Conservation (phyloP, 148 eudicot genomes). For the Fagopyrum homotropicum region DNA sequence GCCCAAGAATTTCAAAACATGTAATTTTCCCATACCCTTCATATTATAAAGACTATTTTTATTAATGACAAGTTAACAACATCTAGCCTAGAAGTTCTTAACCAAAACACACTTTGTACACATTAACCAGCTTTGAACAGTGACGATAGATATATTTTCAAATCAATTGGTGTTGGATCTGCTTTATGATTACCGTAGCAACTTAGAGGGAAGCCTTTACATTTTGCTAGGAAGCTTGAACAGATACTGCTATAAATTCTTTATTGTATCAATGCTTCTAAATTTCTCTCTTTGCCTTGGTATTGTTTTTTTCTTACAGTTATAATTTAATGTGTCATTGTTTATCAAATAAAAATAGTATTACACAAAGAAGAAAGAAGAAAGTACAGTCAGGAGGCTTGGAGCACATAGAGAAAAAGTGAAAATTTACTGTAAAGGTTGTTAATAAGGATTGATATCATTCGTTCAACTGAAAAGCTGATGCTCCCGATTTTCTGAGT, state of each 20-base stretch:
- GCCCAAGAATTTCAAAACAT: not conserved
- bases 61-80: too few species aligned
- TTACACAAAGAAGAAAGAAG: not conserved
- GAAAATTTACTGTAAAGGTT: slow-evolving; percentile 87
- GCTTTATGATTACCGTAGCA: not conserved
- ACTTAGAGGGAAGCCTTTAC: not conserved
- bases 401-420: slow-evolving; percentile 19
- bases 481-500: slow-evolving; percentile 85
- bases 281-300: not conserved
- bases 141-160: too few species aligned
- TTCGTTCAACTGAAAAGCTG: slow-evolving; percentile 84
- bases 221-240: not conserved
- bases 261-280: not conserved
- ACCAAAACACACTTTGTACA: too few species aligned
- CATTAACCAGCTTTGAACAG: too few species aligned
- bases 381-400: not conserved
- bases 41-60: too few species aligned
- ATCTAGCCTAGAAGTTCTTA: too few species aligned
- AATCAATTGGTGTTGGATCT: too few species aligned
- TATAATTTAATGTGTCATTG: not conserved
- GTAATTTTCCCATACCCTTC: too few species aligned
- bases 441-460: slow-evolving; percentile 77
- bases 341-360: not conserved
- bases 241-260: not conserved
- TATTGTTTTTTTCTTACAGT: not conserved